Evolutionary conservation across 345 rosid species (phyloP), one percentile per base, ranked within the genome.

Genomic region (Excoecaria agallocha): DNA sequence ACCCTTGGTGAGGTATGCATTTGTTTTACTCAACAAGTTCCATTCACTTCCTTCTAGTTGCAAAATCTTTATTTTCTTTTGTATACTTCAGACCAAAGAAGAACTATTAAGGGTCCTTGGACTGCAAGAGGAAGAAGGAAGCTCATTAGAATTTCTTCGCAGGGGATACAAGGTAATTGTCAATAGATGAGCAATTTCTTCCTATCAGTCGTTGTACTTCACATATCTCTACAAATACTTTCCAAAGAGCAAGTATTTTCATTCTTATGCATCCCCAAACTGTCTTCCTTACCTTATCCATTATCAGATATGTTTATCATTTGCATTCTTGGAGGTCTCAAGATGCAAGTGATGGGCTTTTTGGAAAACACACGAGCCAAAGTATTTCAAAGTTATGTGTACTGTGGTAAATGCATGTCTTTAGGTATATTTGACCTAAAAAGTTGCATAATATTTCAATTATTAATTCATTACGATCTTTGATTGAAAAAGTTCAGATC

Each of bases 51-150:
- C 55, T 61, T 62, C 48, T 24, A 17, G 20, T 37, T 38, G 52
- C 54, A 46, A 48, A 49, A 38, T 17, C 22, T 56, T 73, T 35
- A n/a, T 55, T 54, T 74, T 51, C 55, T 75, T 78, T 52, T 73
- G 52, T 65, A 54, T 81, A 61, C 68, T 80, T 54, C 80, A 94
- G 97, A 92, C 97, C 63, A 94, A 94, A 82, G 98, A 92, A 82
- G 98, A 94, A 82, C 83, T 90, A 54, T 72, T 92, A 81, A 89
- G 91, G 85, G 92, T 92, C 71, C 84, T 94, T 45, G 97, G 97
- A 78, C 82, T 94, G 77, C 92, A 92, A 73, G 97, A 94, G 79
- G 93, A 92, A 79, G 80, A 89, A 83, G 98, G 98, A 83, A 94
- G 97, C 83, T 89, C 94, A 61, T 86, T 94, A 43, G 89, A 89